phyloP scores from a whole-genome alignment of 306 rosid genomes.

The Castanospermum australe region DNA sequence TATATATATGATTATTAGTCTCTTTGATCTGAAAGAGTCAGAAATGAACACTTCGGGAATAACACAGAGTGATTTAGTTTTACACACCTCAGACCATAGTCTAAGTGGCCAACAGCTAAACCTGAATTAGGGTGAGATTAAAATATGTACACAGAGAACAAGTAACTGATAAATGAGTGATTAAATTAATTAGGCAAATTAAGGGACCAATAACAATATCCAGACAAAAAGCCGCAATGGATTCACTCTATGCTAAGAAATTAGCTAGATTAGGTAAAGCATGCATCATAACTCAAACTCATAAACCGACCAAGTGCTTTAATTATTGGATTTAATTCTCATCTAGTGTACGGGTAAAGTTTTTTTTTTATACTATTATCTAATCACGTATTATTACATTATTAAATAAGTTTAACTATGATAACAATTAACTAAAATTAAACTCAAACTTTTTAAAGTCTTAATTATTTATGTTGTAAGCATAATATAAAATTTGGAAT shows the following conservation, averaged over 20 bases:
- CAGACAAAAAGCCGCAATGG: constrained; percentile 66
- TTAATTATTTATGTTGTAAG: constrained; percentile 31
- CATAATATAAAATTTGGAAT: neutral
- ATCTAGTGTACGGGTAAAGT: too few relatives aligned
- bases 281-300: constrained; percentile 40
- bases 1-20: neutral
- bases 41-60: constrained; percentile 38
- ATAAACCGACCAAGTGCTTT: constrained; percentile 27
- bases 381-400: too few relatives aligned
- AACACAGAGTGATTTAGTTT: constrained; percentile 26
- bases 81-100: constrained; percentile 37
- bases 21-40: constrained; percentile 23
- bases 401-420: too few relatives aligned
- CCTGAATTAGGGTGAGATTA: constrained; percentile 51
- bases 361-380: too few relatives aligned
- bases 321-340: too few relatives aligned
- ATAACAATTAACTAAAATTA: too few relatives aligned
- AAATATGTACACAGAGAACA: constrained; percentile 21
- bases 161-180: constrained; percentile 29
- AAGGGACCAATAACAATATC: constrained; percentile 47
- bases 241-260: constrained; percentile 50
- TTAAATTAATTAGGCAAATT: constrained; percentile 43
- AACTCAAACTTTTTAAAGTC: too few relatives aligned
- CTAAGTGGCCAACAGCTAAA: constrained; percentile 87
- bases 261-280: constrained; percentile 35